phyloP scores from a whole-genome alignment of 805 yeast genomes.

The Ogataea angusta region DNA sequence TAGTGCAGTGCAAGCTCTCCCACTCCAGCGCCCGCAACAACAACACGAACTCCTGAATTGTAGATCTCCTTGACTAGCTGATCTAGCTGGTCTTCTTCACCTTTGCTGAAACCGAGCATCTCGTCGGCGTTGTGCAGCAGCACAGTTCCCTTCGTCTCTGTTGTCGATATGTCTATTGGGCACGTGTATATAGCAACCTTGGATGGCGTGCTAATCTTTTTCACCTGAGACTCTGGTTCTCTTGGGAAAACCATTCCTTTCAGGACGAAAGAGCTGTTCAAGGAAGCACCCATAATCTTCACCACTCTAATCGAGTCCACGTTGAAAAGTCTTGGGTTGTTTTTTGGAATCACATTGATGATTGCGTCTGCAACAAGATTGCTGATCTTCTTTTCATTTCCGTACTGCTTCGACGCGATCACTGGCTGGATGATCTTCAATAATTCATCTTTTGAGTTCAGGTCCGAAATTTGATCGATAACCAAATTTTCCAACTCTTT shows the following conservation, averaged over 20 bases:
- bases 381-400: constrained; percentile 75
- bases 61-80: constrained; percentile 75
- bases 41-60: constrained; percentile 82
- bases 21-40: constrained; percentile 90
- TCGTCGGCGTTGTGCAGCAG: constrained; percentile 93
- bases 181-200: constrained; percentile 92
- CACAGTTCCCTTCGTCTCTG: constrained; percentile 99
- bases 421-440: constrained; percentile 79
- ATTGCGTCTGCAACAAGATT: constrained; percentile 83
- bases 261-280: constrained; percentile 70
- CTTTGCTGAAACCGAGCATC: constrained; percentile 93
- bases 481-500: constrained; percentile 64
- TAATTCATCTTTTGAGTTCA: constrained; percentile 52
- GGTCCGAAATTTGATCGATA: constrained; percentile 58
- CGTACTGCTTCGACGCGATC: constrained; percentile 90
- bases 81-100: constrained; percentile 93
- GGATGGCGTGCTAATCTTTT: constrained; percentile 56
- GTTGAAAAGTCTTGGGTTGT: constrained; percentile 65
- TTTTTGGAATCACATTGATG: constrained; percentile 68
- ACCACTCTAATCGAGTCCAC: constrained; percentile 94
- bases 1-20: constrained; percentile 94
- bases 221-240: constrained; percentile 92
- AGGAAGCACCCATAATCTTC: constrained; percentile 89
- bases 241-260: constrained; percentile 98
- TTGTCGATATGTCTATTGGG: constrained; percentile 90